Evolutionary conservation across 768 basidiomycete genomes (phyloP).

Genomic region (Hydnum rufescens): DNA sequence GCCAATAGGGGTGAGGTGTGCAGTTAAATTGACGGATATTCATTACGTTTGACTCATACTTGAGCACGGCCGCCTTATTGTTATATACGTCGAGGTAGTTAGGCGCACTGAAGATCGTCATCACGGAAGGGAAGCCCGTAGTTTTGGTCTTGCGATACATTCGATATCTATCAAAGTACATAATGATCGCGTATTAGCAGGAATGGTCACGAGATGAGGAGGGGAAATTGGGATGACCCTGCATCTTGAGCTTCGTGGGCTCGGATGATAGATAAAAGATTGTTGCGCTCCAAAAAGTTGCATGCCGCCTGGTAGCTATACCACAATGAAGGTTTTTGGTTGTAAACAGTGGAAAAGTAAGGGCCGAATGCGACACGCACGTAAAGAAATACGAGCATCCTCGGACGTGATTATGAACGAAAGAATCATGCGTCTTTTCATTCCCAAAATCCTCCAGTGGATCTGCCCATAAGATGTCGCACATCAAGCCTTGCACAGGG

Average conservation of each 20-base stretch:
- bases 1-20: constrained; percentile 88
- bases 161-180: constrained; percentile 41
- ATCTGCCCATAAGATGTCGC: constrained; percentile 96
- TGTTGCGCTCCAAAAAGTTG: constrained; percentile 92
- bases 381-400: constrained; percentile 97
- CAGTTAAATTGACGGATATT: constrained; percentile 98
- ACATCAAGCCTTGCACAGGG: constrained; percentile 94
- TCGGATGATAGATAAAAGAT: constrained; percentile 86
- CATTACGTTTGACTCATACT: constrained; percentile 98
- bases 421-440: constrained; percentile 79
- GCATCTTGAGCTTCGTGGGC: constrained; percentile 99
- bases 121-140: constrained; percentile 95
- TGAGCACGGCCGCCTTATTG: constrained; percentile 97
- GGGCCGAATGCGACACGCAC: constrained; percentile 25
- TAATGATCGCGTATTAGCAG: background rate
- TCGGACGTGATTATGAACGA: constrained; percentile 89
- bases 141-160: constrained; percentile 99
- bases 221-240: constrained; percentile 34
- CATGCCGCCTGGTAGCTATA: constrained; percentile 87
- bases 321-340: constrained; percentile 2
- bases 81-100: constrained; percentile 98
- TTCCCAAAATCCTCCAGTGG: constrained; percentile 94
- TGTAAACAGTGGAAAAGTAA: background rate
- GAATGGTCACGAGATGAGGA: background rate
- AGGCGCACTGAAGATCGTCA: constrained; percentile 99